Evolutionary conservation across 2,329 filamentous ascomycete species (phyloP), one percentile per base, ranked within the genome.

Genomic region (Diaporthe batatas): DNA sequence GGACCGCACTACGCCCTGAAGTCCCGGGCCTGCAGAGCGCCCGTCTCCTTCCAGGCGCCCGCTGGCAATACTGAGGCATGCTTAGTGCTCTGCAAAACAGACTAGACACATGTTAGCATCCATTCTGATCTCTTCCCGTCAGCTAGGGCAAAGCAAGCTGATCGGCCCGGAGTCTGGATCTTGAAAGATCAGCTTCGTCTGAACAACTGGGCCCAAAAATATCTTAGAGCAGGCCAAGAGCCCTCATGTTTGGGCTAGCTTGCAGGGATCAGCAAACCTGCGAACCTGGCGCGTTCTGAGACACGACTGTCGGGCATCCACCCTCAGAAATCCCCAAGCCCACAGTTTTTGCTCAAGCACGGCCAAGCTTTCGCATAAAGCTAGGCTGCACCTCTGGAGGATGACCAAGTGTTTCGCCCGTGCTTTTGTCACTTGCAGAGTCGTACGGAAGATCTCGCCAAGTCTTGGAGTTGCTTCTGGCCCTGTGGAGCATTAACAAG

Each of bases 361-460:
- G 32, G 62, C 62, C 62, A 67, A 67, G 62, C 62, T 67, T 53
- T 67, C 47, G 62, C 62, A 67, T 67, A 53, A 67, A 53, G 62
- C 62, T 67, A 67, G 62, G 62, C 62, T 29, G 3, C 47, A 53
- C 62, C 62, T 53, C 47, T 53, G 62, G 44, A 25, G 12, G 44
- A 53, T 21, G 14, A 29, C 62, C 47, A 67, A 67, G 62, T 53
- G 62, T 67, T 67, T 67, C 62, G 62, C 62, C 62, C 53, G 53
- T 67, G 32, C 53, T 67, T 47, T 67, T 53, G 62, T 67, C 62
- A 53, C 62, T 21, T 12, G 11, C 32, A 53, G 44, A 39, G 62
- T 67, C 47, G 62, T 53, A 36, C 12, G n/a, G 32, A 29, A 39
- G 47, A 67, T 67, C 47, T 67, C 62, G 62, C 62, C 62, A 67